Base-by-base conservation (phyloP, 2,329 filamentous ascomycete species). In the Tolypocladium pustulatum region DNA sequence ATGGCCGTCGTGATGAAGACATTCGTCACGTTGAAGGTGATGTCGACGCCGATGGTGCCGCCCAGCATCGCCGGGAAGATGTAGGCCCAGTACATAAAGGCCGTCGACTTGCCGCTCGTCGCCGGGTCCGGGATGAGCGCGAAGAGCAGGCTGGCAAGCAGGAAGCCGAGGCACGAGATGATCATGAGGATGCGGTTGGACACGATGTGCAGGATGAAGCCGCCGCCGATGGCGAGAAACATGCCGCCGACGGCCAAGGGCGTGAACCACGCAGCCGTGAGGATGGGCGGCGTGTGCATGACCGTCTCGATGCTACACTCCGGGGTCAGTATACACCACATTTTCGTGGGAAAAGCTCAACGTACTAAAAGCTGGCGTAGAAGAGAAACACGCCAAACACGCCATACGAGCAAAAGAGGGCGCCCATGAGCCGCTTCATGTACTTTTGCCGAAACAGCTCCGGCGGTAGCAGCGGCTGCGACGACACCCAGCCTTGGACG, bases 1-100 rank as follows among this genome's bases (percentile, higher is more conserved):
- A 91, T 76, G 17, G 81, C 82, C 0, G 88, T 91, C 0, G 88
- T 91, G 69, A 91, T 88, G 71, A 89, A 92, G 60, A 92, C 81
- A 65, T 88, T 91, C 22, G 85, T 82, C 1, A 91, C 81, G 66
- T 87, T 90, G 73, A 87, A 91, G 8, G 84, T 84, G 58, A 91
- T 84, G 66, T 93, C 89, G 60, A 91, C 84, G 22, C 86, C 88
- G 38, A 91, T 76, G 0, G 89, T 92, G 15, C 80, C 81, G 62
- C 84, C 83, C 4, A 87, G 69, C 85, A 88, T 88, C 57, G 83
- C 75, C 0, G 88, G 86, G 66, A 92, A 90, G 27, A 90, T 78
- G 66, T 82, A 91, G 0, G 85, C 81, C 89, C 89, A 93, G 76
- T 88, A 88, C 37, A 71, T 61, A 58, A 66, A 69, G 52, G 57